These are phyloP conservation scores for Taiozyma sp. DNA, from an alignment of 1,139 yeast genomes.

Conservation along the genomic window DNA sequence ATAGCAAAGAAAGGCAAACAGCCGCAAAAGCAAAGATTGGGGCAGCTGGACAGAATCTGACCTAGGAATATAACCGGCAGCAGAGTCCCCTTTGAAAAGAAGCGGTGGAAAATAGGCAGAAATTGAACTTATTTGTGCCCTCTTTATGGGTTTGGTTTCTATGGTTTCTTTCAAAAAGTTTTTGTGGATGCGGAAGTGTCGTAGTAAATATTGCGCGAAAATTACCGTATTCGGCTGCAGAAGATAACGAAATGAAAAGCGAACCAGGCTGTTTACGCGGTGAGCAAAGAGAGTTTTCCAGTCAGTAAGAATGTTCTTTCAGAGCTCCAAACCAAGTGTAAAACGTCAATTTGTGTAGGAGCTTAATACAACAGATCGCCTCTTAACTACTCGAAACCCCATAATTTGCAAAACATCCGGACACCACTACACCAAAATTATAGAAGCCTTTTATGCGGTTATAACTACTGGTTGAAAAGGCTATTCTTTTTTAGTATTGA, in stretches of 20 bases:
- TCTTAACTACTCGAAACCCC: too few species aligned
- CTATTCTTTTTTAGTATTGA: too few species aligned
- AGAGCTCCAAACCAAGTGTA: too few species aligned
- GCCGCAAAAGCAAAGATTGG: neutral
- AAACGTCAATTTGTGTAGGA: too few species aligned
- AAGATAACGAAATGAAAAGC: neutral
- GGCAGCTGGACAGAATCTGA: neutral
- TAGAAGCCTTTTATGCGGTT: neutral
- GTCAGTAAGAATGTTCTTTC: too few species aligned
- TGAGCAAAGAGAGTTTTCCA: too few species aligned
- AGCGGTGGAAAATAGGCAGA: neutral
- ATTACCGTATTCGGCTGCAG: neutral
- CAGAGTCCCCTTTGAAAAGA: neutral
- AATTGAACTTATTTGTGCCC: neutral
- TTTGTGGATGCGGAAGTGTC: neutral
- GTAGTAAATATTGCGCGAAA: neutral
- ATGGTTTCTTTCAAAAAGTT: neutral
- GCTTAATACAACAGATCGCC: too few species aligned
- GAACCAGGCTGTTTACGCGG: too few species aligned
- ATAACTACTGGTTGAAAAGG: neutral
- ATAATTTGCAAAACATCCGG: neutral
- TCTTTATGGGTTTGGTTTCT: neutral
- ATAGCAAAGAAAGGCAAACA: neutral
- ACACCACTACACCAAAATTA: neutral
- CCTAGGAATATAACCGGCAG: neutral